Evolutionary conservation across 108 stramenopile species (phyloP).

Genomic region (Mediolabrus comicus): DNA sequence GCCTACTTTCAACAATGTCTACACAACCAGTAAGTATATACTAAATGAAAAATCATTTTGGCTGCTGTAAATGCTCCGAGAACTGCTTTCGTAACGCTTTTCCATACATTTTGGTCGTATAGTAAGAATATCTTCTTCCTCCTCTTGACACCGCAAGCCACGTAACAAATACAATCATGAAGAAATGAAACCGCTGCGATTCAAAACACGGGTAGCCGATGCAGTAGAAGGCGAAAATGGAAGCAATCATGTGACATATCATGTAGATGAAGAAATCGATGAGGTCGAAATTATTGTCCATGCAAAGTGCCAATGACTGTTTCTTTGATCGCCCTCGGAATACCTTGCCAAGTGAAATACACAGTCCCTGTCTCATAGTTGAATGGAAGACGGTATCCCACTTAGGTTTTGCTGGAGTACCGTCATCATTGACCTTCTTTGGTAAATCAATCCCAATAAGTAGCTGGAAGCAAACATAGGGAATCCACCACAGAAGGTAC

Average conservation of each 20-base stretch:
- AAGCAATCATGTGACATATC: conserved; percentile 39
- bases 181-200: conserved; percentile 22
- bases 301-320: conserved; percentile 42
- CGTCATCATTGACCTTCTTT: conserved; percentile 26
- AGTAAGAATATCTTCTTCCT: conserved; percentile 54
- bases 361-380: conserved; percentile 39
- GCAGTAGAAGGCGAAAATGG: conserved; percentile 29
- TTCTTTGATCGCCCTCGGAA: conserved; percentile 47
- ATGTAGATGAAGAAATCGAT: conserved; percentile 61
- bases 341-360: conserved; percentile 37
- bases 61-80: neutral
- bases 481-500: conserved; percentile 60
- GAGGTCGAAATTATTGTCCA: conserved; percentile 50
- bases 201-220: conserved; percentile 50
- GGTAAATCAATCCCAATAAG: conserved; percentile 54
- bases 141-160: conserved; percentile 40
- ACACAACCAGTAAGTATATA: no score
- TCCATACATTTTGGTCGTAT: conserved; percentile 51
- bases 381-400: conserved; percentile 67
- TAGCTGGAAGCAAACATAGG: conserved; percentile 54
- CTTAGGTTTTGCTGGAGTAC: conserved; percentile 26
- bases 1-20: no score
- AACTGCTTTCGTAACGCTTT: conserved; percentile 35
- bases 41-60: neutral
- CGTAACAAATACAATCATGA: conserved; percentile 10